A percentile compares a stretch with the other conserved stretches of the same genome.
These are phyloP conservation scores for Ceriops tagal DNA, from an alignment of 345 rosid genomes.

Conservation along the genomic window DNA sequence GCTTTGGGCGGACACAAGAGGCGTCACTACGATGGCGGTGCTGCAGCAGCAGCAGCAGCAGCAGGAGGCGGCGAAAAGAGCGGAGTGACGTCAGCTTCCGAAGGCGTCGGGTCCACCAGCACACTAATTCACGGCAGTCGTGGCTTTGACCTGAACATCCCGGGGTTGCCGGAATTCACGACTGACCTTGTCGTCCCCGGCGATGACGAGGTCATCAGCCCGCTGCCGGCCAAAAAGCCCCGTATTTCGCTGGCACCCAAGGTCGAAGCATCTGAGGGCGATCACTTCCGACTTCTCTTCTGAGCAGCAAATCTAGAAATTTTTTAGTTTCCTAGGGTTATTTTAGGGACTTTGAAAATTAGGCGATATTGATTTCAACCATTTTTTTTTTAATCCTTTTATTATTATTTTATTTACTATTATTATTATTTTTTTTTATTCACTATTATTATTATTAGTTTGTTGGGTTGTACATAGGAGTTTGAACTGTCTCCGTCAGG, in stretches of 20 bases:
- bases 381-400: too few species aligned
- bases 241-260: conserved; percentile 10
- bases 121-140: conserved; percentile 7
- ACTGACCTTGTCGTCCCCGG: conserved; percentile 15
- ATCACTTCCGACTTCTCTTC: neutral
- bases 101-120: conserved; percentile 24
- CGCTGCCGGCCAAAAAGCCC: conserved; percentile 23
- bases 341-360: neutral
- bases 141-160: conserved; percentile 29
- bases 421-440: too few species aligned
- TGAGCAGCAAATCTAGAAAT: neutral
- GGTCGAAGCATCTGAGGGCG: conserved; percentile 1
- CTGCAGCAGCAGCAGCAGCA: neutral
- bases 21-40: conserved; percentile 27
- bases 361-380: neutral
- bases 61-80: conserved; percentile 14
- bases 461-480: too few species aligned
- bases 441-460: too few species aligned
- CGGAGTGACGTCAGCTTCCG: conserved; percentile 15
- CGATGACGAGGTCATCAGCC: conserved; percentile 33
- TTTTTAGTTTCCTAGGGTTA: neutral
- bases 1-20: conserved; percentile 63
- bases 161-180: conserved; percentile 29
- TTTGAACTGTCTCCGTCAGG: too few species aligned
- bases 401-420: too few species aligned